Conservation (phyloP, 495 filamentous ascomycete species). For the Patellaria atrata region DNA sequence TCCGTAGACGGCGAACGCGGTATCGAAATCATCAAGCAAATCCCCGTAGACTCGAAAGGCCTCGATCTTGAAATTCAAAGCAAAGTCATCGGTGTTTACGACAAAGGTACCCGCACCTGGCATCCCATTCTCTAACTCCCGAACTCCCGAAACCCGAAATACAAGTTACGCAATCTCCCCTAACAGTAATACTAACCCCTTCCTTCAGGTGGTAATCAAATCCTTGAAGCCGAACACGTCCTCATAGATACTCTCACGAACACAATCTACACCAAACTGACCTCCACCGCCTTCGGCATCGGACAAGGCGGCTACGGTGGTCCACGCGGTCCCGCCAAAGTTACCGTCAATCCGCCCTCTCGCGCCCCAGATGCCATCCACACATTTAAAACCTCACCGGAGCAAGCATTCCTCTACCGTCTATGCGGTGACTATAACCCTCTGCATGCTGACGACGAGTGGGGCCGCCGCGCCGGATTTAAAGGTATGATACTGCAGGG, state of each 20-base stretch:
- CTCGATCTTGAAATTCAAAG: constrained; percentile 20
- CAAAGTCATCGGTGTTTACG: constrained; percentile 21
- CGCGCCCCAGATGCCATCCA: constrained; percentile 19
- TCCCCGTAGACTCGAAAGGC: constrained; percentile 17
- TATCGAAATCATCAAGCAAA: constrained; percentile 19
- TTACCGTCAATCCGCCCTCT: constrained; percentile 10
- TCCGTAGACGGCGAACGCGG: constrained; percentile 23
- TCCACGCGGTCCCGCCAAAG: constrained; percentile 16
- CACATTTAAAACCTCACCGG: constrained; percentile 18
- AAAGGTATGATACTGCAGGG: constrained; percentile 23
- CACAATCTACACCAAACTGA: constrained; percentile 19
- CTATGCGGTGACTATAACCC: constrained; percentile 27
- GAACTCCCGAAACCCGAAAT: no score
- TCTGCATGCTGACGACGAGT: constrained; percentile 23
- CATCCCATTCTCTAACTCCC: no score
- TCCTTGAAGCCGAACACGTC: constrained; percentile 18
- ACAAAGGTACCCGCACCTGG: no score
- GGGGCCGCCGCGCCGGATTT: constrained; percentile 20
- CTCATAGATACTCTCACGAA: constrained; percentile 19
- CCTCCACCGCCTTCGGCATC: constrained; percentile 19
- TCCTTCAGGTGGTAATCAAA: constrained; percentile 21
- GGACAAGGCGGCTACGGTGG: constrained; percentile 24
- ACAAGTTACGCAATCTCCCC: no score
- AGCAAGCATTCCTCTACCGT: constrained; percentile 22
- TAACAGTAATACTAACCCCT: no score